Evolutionary conservation across 139 green algal species (phyloP).

Genomic region (Coccomyxa sp.): DNA sequence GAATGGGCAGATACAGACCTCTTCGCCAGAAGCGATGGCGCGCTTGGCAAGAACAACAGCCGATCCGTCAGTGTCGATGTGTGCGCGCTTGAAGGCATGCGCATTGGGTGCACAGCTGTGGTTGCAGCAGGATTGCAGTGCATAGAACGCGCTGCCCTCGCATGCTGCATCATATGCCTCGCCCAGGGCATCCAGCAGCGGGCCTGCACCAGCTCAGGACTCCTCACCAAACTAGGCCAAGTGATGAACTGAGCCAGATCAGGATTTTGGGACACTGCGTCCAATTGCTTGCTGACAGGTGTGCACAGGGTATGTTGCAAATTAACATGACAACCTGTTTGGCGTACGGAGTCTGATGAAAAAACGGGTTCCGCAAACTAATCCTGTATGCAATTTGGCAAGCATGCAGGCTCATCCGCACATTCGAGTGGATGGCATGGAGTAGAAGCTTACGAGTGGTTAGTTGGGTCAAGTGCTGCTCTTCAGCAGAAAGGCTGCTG

Average conservation of each 20-base stretch:
- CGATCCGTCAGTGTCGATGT: slow-evolving; percentile 26
- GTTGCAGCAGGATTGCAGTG: slow-evolving; percentile 84
- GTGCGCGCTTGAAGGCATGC: slow-evolving; percentile 43
- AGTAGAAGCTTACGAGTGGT: background rate
- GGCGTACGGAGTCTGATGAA: too few species aligned
- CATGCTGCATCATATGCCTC: slow-evolving; percentile 47
- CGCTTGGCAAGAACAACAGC: slow-evolving; percentile 50
- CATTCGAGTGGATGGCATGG: too few species aligned
- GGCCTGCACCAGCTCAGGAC: slow-evolving; percentile 12
- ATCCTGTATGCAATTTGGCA: too few species aligned
- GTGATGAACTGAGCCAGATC: background rate
- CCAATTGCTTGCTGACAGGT: too few species aligned
- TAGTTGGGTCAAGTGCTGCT: background rate
- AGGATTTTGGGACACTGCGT: too few species aligned
- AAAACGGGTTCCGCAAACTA: too few species aligned
- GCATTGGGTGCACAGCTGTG: slow-evolving; percentile 84
- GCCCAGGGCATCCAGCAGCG: slow-evolving; percentile 70
- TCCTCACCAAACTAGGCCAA: too few species aligned
- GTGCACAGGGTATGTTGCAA: too few species aligned
- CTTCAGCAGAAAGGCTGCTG: background rate
- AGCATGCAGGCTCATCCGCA: too few species aligned
- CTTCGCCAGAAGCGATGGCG: slow-evolving; percentile 50
- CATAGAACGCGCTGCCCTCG: slow-evolving; percentile 82
- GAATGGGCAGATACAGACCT: slow-evolving; percentile 31
- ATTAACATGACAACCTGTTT: too few species aligned